Percentiles rank a stretch among this genome's conserved stretches.
phyloP scores from a whole-genome alignment of 164 flowering plant genomes.

The Stephania japonica region DNA sequence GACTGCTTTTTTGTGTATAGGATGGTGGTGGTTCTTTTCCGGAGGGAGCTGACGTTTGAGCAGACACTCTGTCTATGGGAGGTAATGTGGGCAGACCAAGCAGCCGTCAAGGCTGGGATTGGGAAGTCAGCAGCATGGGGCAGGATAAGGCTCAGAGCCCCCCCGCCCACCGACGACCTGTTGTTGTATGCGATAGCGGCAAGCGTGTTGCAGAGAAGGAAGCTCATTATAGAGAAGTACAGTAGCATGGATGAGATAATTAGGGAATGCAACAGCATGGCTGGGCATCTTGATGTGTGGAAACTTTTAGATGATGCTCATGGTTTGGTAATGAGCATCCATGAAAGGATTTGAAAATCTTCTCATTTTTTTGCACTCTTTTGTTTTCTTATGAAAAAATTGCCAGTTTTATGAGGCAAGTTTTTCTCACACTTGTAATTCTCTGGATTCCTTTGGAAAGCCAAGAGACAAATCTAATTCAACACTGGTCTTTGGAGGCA shows the following conservation, averaged over 20 bases:
- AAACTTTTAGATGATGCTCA: conserved; percentile 92
- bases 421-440: too few relatives aligned
- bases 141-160: conserved; percentile 71
- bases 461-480: too few relatives aligned
- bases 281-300: conserved; percentile 94
- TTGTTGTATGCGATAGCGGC: conserved; percentile 93
- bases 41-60: conserved; percentile 80
- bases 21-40: conserved; percentile 90
- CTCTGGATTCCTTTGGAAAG: too few relatives aligned
- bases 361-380: too few relatives aligned
- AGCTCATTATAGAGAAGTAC: conserved; percentile 76
- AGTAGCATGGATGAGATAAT: conserved; percentile 91
- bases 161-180: conserved; percentile 92
- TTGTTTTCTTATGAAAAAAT: too few relatives aligned
- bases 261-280: conserved; percentile 88
- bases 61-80: conserved; percentile 93
- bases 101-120: conserved; percentile 81
- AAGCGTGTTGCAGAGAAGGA: conserved; percentile 78
- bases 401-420: too few relatives aligned
- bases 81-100: conserved; percentile 98
- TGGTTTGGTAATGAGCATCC: conserved; percentile 70
- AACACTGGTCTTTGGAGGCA: too few relatives aligned
- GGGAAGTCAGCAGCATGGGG: conserved; percentile 76
- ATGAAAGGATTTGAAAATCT: conserved; percentile 51
- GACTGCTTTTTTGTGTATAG: conserved; percentile 95